These are phyloP conservation scores for Oryza meyeriana DNA, from an alignment of 176 grass and related monocot species.

Conservation along the genomic window DNA sequence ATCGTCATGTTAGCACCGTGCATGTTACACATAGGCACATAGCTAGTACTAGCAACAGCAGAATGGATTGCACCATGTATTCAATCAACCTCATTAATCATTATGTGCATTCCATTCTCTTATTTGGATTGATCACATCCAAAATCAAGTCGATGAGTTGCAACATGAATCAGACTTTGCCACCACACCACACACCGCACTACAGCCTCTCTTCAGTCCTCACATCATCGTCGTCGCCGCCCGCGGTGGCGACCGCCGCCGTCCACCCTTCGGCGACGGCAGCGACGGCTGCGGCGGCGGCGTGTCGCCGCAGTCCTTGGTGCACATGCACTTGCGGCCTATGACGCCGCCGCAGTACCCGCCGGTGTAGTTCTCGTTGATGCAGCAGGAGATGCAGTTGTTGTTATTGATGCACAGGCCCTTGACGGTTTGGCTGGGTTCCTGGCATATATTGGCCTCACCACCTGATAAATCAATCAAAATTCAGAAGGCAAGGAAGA, in stretches of 20 bases:
- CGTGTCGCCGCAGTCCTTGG: neutral
- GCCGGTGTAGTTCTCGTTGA: neutral
- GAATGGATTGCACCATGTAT: neutral
- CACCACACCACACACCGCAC: neutral
- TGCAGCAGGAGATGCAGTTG: neutral
- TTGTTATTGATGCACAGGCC: neutral
- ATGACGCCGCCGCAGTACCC: neutral
- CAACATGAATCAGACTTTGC: neutral
- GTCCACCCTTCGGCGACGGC: neutral
- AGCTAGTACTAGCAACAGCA: no score
- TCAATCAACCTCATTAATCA: neutral
- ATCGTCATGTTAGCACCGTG: no score
- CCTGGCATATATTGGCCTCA: neutral
- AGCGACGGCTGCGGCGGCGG: no score
- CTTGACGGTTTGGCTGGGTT: neutral
- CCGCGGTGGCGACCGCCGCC: no score
- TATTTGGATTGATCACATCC: neutral
- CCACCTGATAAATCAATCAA: neutral
- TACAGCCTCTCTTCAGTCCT: neutral
- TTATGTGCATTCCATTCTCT: neutral
- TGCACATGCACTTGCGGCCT: neutral
- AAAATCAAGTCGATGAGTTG: neutral
- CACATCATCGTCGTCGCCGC: neutral
- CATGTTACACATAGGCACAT: no score
- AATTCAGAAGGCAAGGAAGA: neutral